Conservation (phyloP, 1,139 yeast species). For the Protomyces pachydermus region DNA sequence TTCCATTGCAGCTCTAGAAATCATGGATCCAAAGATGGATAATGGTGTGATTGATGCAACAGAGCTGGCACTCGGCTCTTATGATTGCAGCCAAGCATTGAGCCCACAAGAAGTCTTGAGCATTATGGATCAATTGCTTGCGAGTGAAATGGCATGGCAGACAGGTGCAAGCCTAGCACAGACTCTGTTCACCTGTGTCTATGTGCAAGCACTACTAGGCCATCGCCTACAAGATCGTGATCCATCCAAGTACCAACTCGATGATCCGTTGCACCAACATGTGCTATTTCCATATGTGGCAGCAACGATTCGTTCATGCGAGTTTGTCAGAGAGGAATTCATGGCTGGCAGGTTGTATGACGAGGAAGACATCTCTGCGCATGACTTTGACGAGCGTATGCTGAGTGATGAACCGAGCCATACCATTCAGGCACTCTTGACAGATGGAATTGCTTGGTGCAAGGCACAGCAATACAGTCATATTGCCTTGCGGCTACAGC, state of each 20-base stretch:
- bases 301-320: constrained; percentile 17
- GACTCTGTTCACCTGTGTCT: constrained; percentile 26
- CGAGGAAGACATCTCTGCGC: constrained; percentile 24
- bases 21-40: constrained; percentile 31
- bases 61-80: neutral
- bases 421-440: neutral
- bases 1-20: constrained; percentile 29
- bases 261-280: constrained; percentile 1
- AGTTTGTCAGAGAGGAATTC: constrained; percentile 10
- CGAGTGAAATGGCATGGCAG: constrained; percentile 27
- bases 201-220: constrained; percentile 13
- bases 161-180: constrained; percentile 26
- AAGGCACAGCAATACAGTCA: neutral
- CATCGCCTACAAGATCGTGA: neutral
- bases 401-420: neutral
- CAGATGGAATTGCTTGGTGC: constrained; percentile 4
- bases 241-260: neutral
- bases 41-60: constrained; percentile 23
- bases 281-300: constrained; percentile 25
- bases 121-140: constrained; percentile 25
- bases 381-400: constrained; percentile 5
- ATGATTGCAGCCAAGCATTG: constrained; percentile 3
- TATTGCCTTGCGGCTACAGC: neutral
- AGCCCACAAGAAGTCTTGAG: constrained; percentile 2
- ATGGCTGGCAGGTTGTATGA: constrained; percentile 23